A percentile compares a stretch with the other conserved stretches of the same genome.
These are phyloP conservation scores for Boletus sp. DNA, from an alignment of 1,284 basidiomycete genomes.

Conservation along the genomic window DNA sequence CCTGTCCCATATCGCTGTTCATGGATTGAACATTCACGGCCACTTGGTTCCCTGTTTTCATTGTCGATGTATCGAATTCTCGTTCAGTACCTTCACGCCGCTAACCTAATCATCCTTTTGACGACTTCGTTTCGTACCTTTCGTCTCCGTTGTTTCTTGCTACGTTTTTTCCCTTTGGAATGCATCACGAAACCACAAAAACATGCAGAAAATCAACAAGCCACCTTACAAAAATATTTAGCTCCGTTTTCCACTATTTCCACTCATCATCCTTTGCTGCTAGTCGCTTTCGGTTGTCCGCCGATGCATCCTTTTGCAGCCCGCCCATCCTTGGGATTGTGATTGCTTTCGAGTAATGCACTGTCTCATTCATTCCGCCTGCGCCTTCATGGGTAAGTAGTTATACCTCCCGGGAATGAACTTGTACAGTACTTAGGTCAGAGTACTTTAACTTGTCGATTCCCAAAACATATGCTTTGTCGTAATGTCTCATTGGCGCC, in stretches of 20 bases:
- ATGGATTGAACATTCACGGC: conserved; percentile 38
- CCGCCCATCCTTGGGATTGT: conserved; percentile 8
- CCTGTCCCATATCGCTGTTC: conserved; percentile 33
- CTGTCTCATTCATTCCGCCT: conserved; percentile 27
- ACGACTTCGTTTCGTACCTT: conserved; percentile 32
- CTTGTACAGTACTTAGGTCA: conserved; percentile 20
- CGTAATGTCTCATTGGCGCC: background rate
- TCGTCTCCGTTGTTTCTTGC: conserved; percentile 35
- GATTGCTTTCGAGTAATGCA: conserved; percentile 21
- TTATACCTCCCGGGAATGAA: conserved; percentile 27
- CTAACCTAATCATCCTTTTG: conserved; percentile 38
- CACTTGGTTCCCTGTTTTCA: conserved; percentile 27
- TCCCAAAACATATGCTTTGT: conserved; percentile 6
- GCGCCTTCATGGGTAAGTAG: conserved; percentile 44
- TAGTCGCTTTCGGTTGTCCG: conserved; percentile 32
- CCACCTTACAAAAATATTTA: conserved; percentile 47
- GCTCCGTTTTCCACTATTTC: conserved; percentile 22
- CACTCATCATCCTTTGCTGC: conserved; percentile 14
- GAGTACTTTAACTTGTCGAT: conserved; percentile 17
- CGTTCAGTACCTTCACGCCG: conserved; percentile 31
- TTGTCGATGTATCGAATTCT: conserved; percentile 37
- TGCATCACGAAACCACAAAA: conserved; percentile 45
- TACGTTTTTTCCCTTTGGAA: conserved; percentile 35
- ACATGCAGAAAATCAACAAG: conserved; percentile 44
- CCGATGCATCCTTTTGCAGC: conserved; percentile 12